These are phyloP conservation scores for Cercospora janseana DNA, from an alignment of 2,329 filamentous ascomycete species.

Conservation along the genomic window DNA sequence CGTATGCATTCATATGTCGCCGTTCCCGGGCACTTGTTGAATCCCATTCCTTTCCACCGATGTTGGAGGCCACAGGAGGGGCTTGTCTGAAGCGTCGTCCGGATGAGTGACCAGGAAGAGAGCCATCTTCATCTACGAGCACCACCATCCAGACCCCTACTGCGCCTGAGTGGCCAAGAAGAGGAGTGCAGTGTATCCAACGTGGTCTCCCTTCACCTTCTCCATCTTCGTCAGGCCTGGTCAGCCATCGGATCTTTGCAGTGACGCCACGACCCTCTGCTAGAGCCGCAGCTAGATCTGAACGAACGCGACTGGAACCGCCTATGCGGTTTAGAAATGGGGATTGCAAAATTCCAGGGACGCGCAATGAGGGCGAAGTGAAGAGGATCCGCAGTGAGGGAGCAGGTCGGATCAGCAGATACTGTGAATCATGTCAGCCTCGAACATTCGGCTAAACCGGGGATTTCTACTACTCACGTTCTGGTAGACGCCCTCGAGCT, in stretches of 20 bases:
- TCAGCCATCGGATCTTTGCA: constrained; percentile 70
- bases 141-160: constrained; percentile 79
- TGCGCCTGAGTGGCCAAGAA: constrained; percentile 63
- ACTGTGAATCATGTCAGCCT: constrained; percentile 36
- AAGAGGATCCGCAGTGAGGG: constrained; percentile 52
- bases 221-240: constrained; percentile 41
- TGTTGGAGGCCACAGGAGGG: constrained; percentile 37
- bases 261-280: constrained; percentile 69
- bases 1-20: constrained; percentile 26
- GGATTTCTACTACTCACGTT: constrained; percentile 46
- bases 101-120: constrained; percentile 21
- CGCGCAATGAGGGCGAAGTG: constrained; percentile 50
- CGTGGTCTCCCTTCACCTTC: constrained; percentile 59
- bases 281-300: constrained; percentile 59
- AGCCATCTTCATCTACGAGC: constrained; percentile 60
- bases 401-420: constrained; percentile 49
- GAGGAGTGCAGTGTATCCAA: constrained; percentile 76
- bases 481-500: constrained; percentile 55
- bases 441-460: neutral
- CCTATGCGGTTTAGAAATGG: constrained; percentile 51
- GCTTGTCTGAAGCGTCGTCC: constrained; percentile 37
- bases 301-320: constrained; percentile 52
- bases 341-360: constrained; percentile 51
- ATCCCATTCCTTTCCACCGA: constrained; percentile 39
- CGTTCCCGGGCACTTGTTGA: constrained; percentile 19